Evolutionary conservation across 163 green algal species (phyloP).

Genomic region (Chloromonas sp.): DNA sequence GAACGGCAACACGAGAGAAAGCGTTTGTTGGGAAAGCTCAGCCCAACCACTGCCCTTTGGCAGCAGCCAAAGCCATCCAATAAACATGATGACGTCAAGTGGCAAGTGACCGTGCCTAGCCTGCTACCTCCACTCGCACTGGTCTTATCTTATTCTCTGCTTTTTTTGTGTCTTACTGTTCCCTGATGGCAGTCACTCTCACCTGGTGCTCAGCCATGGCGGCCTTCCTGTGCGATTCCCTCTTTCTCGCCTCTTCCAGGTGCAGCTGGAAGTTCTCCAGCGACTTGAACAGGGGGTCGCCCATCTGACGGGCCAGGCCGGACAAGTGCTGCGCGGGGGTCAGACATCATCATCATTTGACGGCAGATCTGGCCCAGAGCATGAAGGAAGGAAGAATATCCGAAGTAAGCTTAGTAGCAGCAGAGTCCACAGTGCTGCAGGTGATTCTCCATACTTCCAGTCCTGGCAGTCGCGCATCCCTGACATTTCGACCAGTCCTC

Average conservation of each 20-base stretch:
- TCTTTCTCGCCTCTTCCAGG: slow-evolving; percentile 3
- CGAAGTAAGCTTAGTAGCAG: background rate
- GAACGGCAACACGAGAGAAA: too few species aligned
- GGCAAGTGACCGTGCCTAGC: too few species aligned
- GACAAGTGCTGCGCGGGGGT: slow-evolving; percentile 18
- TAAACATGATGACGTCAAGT: too few species aligned
- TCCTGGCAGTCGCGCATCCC: background rate
- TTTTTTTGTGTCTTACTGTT: background rate
- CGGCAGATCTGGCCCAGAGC: too few species aligned
- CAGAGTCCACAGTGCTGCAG: background rate
- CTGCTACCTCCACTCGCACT: background rate
- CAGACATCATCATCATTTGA: too few species aligned
- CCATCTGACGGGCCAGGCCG: slow-evolving; percentile 14
- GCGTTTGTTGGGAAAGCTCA: too few species aligned
- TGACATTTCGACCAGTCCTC: background rate
- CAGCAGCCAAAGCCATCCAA: too few species aligned
- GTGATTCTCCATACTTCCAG: background rate
- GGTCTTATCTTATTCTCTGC: background rate
- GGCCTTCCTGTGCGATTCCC: slow-evolving; percentile 4
- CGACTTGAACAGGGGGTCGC: slow-evolving; percentile 23
- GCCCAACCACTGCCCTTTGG: too few species aligned
- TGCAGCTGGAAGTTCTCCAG: slow-evolving; percentile 18
- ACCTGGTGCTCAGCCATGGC: slow-evolving; percentile 3
- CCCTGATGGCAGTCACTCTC: background rate
- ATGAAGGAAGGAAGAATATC: background rate